Conservation (phyloP, 441 rosid species). For the Populus hybrid region DNA sequence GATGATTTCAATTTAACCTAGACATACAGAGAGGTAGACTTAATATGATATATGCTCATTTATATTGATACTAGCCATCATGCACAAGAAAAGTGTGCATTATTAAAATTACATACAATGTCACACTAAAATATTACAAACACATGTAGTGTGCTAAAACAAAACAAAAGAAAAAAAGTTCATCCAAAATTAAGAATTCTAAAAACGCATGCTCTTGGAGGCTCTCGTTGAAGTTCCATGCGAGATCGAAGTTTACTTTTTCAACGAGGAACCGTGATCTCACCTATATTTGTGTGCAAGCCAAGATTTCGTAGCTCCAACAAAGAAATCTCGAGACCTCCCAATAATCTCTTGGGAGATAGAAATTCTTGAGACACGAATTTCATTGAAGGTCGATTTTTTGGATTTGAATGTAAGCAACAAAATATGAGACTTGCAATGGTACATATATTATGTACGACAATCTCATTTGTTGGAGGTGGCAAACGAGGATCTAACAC, state of each 20-base stretch:
- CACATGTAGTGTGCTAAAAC: too few relatives aligned
- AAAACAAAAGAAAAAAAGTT: too few relatives aligned
- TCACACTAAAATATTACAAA: too few relatives aligned
- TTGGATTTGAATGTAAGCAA: slow-evolving; percentile 7
- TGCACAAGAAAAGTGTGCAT: too few relatives aligned
- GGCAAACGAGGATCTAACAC: slow-evolving; percentile 4
- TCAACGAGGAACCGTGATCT: neutral
- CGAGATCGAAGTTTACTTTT: neutral
- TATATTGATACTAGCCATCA: too few relatives aligned
- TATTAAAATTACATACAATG: too few relatives aligned
- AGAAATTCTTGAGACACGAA: neutral
- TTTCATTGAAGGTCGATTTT: slow-evolving; percentile 3
- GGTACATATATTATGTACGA: neutral
- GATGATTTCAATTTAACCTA: too few relatives aligned
- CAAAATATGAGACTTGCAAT: slow-evolving; percentile 2
- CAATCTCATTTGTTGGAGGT: neutral
- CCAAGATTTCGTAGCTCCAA: neutral
- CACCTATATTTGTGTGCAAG: neutral
- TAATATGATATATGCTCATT: too few relatives aligned
- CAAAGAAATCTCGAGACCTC: neutral
- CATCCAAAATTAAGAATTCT: neutral
- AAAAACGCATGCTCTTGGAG: neutral
- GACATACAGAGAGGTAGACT: too few relatives aligned
- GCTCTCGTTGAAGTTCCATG: neutral
- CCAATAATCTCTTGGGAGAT: neutral